phyloP scores from a whole-genome alignment of 768 basidiomycete genomes.

The Amanita fuliginea region DNA sequence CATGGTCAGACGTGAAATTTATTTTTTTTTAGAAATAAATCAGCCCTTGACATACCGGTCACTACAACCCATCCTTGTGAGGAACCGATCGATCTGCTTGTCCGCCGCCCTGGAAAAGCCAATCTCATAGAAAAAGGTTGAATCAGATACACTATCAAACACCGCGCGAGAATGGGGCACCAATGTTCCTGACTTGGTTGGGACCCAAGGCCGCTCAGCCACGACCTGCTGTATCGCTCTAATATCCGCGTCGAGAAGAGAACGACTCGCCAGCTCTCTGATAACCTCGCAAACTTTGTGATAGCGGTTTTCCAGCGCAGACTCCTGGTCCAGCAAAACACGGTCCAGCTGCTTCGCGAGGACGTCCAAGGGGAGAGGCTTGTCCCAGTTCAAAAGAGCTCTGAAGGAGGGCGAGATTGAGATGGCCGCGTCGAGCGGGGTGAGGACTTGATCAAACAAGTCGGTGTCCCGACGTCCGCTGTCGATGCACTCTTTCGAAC shows the following conservation, averaged over 20 bases:
- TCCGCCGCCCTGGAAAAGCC: conserved; percentile 11
- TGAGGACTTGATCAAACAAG: conserved; percentile 30
- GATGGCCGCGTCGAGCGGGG: conserved; percentile 16
- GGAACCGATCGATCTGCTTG: conserved; percentile 11
- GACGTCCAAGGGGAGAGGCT: conserved; percentile 18
- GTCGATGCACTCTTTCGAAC: conserved; percentile 19
- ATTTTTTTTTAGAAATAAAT: neutral
- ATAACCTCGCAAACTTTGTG: conserved; percentile 15
- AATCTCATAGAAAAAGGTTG: conserved; percentile 17
- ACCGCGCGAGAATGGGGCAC: conserved; percentile 1
- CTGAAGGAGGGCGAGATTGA: conserved; percentile 18
- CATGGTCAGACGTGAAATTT: neutral
- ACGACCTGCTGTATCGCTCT: conserved; percentile 10
- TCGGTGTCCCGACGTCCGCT: conserved; percentile 11
- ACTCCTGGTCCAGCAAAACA: conserved; percentile 12
- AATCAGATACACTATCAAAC: neutral
- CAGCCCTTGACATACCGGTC: conserved; percentile 18
- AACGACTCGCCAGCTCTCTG: conserved; percentile 18
- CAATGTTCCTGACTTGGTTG: conserved; percentile 7
- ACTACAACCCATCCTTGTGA: conserved; percentile 26
- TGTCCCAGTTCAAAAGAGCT: conserved; percentile 27
- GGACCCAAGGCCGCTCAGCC: conserved; percentile 21
- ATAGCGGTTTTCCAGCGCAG: conserved; percentile 7
- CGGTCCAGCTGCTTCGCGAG: conserved; percentile 22
- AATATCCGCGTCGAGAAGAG: conserved; percentile 11